Evolutionary conservation across 2,329 filamentous ascomycete species (phyloP), one percentile per base, ranked within the genome.

Genomic region (Lachnellula willkommii): DNA sequence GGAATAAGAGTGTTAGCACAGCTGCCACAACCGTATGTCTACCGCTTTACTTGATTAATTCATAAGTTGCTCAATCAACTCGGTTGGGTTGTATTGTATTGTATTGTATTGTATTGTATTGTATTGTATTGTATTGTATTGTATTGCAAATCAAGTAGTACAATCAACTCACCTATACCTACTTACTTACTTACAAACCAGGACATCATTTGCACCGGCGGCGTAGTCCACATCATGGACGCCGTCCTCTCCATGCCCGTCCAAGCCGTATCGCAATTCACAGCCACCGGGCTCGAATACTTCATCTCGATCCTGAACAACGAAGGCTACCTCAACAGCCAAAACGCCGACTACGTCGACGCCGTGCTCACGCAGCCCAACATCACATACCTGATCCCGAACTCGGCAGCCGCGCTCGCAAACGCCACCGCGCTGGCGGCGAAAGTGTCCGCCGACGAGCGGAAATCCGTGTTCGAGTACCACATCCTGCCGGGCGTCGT

Each of bases 401-500:
- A 64, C 49, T 58, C 62, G 0, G 53, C 57, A 14, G 54, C 26
- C 15, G 63, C 63, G 1, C 53, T 64, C 11, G 56, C 43, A 14
- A 58, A 56, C 26, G 54, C 55, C 26, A 62, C 56, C 1, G 26
- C 32, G 12, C 43, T 61, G 3, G 47, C 53, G 4, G 22, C 26
- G n/a, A 60, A 53, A 11, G 45, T 54, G 0, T 54, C 60, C 5
- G 36, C 70, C 0, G 68, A 75, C 4, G 69, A 81, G 14, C 73
- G 87, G 1, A 68, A 74, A 2, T 69, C 68, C 28, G 76, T 88
- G 50, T 74, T 89, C 36, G 71, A 75, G 26, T 89, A 89, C 71
- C 86, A 90, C 67, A 76, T 88, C 51, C 71, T 89, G 46, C 74
- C 75, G 47, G 77, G 77, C 47, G 74, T 74, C 8, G 75, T 84